phyloP scores from a whole-genome alignment of 2,329 filamentous ascomycete species.

The Fusarium sp. region DNA sequence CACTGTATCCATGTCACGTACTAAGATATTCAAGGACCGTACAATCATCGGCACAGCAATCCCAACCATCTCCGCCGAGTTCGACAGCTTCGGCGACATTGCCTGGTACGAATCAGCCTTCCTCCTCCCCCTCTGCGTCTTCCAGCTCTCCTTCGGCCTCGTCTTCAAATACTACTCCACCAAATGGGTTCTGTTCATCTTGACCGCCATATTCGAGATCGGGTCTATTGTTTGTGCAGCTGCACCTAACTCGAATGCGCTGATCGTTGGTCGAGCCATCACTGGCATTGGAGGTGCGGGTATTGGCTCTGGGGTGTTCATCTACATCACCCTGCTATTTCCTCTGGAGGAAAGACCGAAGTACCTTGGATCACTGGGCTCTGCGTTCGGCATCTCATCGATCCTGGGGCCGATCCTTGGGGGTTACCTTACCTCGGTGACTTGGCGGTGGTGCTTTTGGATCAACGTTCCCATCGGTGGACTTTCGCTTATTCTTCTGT shows the following conservation, averaged over 20 bases:
- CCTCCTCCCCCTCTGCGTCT: conserved; percentile 19
- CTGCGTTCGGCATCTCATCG: conserved; percentile 1
- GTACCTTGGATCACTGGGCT: neutral
- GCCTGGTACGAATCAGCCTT: conserved; percentile 26
- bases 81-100: conserved; percentile 24
- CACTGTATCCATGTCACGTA: accelerated
- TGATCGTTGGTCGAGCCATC: conserved; percentile 16
- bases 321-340: conserved; percentile 12
- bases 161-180: conserved; percentile 27
- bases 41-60: conserved; percentile 25
- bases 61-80: conserved; percentile 18
- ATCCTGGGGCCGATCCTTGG: conserved; percentile 21
- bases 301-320: conserved; percentile 6
- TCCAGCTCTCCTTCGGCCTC: conserved; percentile 20
- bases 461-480: conserved; percentile 21
- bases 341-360: conserved; percentile 14
- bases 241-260: conserved; percentile 6
- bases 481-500: neutral
- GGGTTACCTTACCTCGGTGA: conserved; percentile 10
- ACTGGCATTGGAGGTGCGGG: conserved; percentile 20
- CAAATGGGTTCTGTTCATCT: conserved; percentile 10
- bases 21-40: neutral
- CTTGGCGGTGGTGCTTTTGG: conserved; percentile 31
- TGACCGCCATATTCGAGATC: conserved; percentile 6
- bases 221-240: conserved; percentile 11